These are phyloP conservation scores for Hebeloma cylindrosporum DNA, from an alignment of 768 basidiomycete species.

Conservation along the genomic window DNA sequence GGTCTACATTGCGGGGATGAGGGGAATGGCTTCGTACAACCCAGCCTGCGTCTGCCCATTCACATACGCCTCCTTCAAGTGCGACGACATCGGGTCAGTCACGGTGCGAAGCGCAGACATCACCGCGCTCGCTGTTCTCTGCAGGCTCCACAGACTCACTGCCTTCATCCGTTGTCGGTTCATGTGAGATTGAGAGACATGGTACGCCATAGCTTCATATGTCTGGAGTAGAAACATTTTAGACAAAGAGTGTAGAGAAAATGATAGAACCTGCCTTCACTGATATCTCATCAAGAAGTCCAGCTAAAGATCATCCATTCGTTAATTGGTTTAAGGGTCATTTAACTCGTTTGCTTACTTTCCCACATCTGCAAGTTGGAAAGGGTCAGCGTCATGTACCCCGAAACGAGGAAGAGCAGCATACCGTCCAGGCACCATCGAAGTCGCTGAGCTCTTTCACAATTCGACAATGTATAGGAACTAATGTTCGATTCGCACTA, in stretches of 20 bases:
- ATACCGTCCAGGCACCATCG: slow-evolving; percentile 94
- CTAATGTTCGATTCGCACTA: slow-evolving; percentile 91
- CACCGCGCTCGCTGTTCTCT: slow-evolving; percentile 89
- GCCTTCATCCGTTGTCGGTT: slow-evolving; percentile 82
- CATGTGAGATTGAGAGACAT: slow-evolving; percentile 89
- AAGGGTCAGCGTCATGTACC: slow-evolving; percentile 12
- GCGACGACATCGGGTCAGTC: slow-evolving; percentile 65
- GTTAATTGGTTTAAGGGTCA: slow-evolving; percentile 13
- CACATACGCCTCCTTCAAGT: slow-evolving; percentile 45
- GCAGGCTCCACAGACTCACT: slow-evolving; percentile 92
- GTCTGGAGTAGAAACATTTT: slow-evolving; percentile 54
- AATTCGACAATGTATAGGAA: slow-evolving; percentile 91
- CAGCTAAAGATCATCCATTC: slow-evolving; percentile 53
- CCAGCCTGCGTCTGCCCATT: slow-evolving; percentile 29
- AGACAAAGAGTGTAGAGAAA: not conserved
- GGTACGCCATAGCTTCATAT: slow-evolving; percentile 92
- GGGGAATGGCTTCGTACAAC: slow-evolving; percentile 20
- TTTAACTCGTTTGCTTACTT: slow-evolving; percentile 51
- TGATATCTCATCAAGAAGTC: slow-evolving; percentile 88
- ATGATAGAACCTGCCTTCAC: slow-evolving; percentile 55
- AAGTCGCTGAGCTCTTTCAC: slow-evolving; percentile 84
- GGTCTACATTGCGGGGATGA: slow-evolving; percentile 23
- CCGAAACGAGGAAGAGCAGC: slow-evolving; percentile 29
- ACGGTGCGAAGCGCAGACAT: slow-evolving; percentile 74
- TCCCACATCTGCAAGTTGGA: slow-evolving; percentile 79